Evolutionary conservation across 1,284 basidiomycete genomes (phyloP).

Genomic region (Trichosporon asahii): DNA sequence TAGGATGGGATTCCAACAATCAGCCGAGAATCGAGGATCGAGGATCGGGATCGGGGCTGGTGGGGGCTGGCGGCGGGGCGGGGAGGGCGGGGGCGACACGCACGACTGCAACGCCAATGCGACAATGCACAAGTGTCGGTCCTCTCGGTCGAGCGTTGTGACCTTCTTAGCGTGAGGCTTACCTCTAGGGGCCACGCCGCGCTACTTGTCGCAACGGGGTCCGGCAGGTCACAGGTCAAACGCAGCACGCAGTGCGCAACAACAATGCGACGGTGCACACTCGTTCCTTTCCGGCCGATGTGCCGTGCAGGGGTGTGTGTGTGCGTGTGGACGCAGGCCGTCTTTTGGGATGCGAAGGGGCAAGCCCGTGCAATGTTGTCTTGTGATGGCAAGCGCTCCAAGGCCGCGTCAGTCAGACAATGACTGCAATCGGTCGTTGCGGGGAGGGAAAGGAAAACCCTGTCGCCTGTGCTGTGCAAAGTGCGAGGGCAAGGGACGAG

Average conservation of each 20-base stretch:
- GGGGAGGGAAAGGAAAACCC: neutral
- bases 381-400: neutral
- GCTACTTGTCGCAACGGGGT: neutral
- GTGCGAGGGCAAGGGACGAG: neutral
- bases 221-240: neutral
- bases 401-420: neutral
- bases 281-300: neutral
- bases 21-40: slow-evolving; percentile 8
- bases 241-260: neutral
- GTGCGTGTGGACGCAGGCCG: neutral
- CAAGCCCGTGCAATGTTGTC: neutral
- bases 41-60: neutral
- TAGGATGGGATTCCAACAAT: neutral
- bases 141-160: neutral
- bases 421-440: neutral
- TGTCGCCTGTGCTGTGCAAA: neutral
- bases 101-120: neutral
- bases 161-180: slow-evolving; percentile 1
- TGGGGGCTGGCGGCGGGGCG: neutral
- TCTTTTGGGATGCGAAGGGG: neutral
- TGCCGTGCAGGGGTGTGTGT: neutral
- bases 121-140: neutral
- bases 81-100: neutral
- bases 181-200: neutral
- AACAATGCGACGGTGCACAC: neutral